These are phyloP conservation scores for Calonectria pseudoturangicola DNA, from an alignment of 2,329 filamentous ascomycete genomes.

Conservation along the genomic window DNA sequence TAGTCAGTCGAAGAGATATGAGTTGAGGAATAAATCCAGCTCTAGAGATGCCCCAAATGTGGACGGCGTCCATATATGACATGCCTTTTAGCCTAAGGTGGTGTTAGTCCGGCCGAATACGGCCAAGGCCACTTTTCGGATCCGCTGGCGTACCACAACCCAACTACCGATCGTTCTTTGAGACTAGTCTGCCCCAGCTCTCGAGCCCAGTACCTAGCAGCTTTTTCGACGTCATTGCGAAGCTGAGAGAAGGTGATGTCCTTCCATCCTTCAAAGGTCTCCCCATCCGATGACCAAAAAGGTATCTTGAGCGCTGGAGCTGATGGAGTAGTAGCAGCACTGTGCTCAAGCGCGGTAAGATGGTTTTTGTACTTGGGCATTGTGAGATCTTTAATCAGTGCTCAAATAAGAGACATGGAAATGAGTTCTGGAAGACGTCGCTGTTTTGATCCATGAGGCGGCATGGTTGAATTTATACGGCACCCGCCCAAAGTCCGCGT, in stretches of 20 bases:
- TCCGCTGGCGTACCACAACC: background rate
- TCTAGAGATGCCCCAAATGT: background rate
- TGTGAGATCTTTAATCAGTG: no score
- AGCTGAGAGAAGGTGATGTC: background rate
- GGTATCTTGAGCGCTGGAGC: background rate
- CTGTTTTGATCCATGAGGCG: no score
- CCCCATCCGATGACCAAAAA: background rate
- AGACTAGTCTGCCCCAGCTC: background rate
- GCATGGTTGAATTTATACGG: no score
- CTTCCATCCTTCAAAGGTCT: slow-evolving; percentile 1
- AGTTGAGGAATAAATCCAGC: background rate
- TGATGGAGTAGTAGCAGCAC: background rate
- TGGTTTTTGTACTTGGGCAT: background rate
- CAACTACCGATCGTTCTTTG: background rate
- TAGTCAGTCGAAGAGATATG: background rate
- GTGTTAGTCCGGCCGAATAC: background rate
- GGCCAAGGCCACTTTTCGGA: background rate
- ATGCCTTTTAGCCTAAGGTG: background rate
- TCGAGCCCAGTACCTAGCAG: background rate
- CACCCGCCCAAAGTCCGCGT: no score
- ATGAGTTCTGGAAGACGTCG: no score
- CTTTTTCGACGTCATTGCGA: background rate
- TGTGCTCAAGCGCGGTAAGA: background rate
- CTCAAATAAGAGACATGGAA: no score
- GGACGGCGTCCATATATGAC: slow-evolving; percentile 3